Conservation (phyloP, 75 land plant species). For the Pinus albicaulis region DNA sequence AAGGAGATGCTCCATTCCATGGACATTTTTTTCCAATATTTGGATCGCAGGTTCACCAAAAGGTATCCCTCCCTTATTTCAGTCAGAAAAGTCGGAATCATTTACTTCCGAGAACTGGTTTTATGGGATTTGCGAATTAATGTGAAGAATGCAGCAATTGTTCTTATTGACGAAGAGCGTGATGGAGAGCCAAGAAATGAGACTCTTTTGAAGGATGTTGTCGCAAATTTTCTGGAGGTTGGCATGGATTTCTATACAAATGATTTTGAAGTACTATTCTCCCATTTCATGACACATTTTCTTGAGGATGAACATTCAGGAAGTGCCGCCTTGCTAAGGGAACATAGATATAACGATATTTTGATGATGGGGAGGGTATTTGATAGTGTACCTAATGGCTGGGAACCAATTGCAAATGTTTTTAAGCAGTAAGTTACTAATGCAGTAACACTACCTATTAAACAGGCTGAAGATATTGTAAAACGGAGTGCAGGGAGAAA, state of each 20-base stretch:
- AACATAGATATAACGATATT: constrained; percentile 87
- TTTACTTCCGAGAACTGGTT: too few species aligned
- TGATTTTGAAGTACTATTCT: constrained; percentile 77
- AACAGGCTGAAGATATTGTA: constrained; percentile 88
- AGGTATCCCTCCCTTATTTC: constrained; percentile 66
- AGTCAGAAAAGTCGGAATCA: constrained; percentile 77
- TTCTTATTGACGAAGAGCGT: constrained; percentile 89
- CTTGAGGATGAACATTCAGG: constrained; percentile 92
- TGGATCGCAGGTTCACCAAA: constrained; percentile 79
- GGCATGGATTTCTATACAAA: constrained; percentile 80
- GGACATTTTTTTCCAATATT: constrained; percentile 63
- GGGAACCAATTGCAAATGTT: constrained; percentile 72
- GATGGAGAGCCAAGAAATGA: constrained; percentile 90
- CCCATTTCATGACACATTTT: constrained; percentile 62
- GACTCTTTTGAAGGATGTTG: constrained; percentile 79
- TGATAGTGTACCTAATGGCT: constrained; percentile 58
- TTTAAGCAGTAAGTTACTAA: constrained; percentile 88
- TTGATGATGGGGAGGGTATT: constrained; percentile 84
- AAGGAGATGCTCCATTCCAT: too few species aligned
- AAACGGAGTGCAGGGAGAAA: background rate
- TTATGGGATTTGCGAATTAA: constrained; percentile 59
- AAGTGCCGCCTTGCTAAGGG: constrained; percentile 75
- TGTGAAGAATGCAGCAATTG: constrained; percentile 80
- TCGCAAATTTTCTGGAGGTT: constrained; percentile 83
- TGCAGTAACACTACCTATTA: constrained; percentile 74